phyloP scores from a whole-genome alignment of 495 filamentous ascomycete species.

The Lepraria neglecta region DNA sequence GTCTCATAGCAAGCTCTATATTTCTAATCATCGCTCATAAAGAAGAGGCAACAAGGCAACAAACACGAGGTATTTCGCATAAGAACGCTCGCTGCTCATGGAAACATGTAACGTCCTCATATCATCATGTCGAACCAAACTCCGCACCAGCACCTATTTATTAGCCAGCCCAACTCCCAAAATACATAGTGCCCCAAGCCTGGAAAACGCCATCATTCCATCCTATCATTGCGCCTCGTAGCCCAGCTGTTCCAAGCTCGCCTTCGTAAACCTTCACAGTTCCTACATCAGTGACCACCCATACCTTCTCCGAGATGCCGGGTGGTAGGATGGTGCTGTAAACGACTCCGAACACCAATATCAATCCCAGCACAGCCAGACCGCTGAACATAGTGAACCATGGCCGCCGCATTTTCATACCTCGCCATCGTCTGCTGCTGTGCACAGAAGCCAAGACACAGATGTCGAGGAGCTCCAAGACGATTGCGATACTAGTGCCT shows the following conservation, averaged over 20 bases:
- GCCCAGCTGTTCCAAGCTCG: conserved; percentile 7
- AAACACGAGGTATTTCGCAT: no score
- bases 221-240: conserved; percentile 21
- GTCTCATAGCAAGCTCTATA: no score
- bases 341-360: conserved; percentile 13
- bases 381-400: conserved; percentile 26
- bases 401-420: conserved; percentile 23
- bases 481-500: conserved; percentile 8
- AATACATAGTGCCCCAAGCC: conserved; percentile 13
- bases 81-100: no score
- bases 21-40: no score
- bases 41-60: no score
- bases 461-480: conserved; percentile 17
- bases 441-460: conserved; percentile 15
- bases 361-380: conserved; percentile 14
- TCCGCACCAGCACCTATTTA: no score
- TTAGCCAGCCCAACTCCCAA: conserved; percentile 7
- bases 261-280: conserved; percentile 13
- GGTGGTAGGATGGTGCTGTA: conserved; percentile 18
- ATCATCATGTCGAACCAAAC: no score
- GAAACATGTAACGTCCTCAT: no score
- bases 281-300: conserved; percentile 9
- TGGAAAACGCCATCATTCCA: conserved; percentile 25
- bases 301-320: conserved; percentile 19
- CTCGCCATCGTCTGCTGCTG: conserved; percentile 7